phyloP scores from a whole-genome alignment of 345 rosid genomes.

The Bruguiera sexangula region DNA sequence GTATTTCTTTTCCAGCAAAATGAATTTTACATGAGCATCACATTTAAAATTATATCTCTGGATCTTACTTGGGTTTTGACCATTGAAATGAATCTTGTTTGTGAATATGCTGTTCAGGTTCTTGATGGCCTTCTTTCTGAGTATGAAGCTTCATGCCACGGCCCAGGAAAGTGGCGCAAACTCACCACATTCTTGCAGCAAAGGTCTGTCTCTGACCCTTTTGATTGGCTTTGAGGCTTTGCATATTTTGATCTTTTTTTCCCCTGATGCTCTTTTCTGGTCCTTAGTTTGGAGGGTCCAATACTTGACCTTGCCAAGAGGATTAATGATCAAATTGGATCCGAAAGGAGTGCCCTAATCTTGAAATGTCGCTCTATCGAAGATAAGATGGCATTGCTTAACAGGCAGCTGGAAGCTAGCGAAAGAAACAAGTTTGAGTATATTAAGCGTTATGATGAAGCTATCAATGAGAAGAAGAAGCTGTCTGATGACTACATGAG shows the following conservation, averaged over 20 bases:
- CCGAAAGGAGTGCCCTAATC: constrained; percentile 73
- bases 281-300: constrained; percentile 83
- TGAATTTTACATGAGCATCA: neutral
- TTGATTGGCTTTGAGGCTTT: constrained; percentile 2
- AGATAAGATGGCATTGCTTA: constrained; percentile 72
- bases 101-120: constrained; percentile 47
- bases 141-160: constrained; percentile 74
- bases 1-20: neutral
- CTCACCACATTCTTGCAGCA: constrained; percentile 74
- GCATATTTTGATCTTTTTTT: neutral
- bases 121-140: constrained; percentile 72
- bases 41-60: neutral
- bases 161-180: constrained; percentile 95
- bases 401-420: constrained; percentile 82
- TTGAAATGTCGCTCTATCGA: constrained; percentile 84
- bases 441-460: constrained; percentile 88
- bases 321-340: constrained; percentile 68
- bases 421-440: constrained; percentile 79
- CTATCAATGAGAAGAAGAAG: constrained; percentile 87
- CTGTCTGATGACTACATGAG: constrained; percentile 72
- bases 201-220: constrained; percentile 43
- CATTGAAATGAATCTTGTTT: constrained; percentile 2
- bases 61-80: neutral
- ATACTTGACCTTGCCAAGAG: constrained; percentile 75
- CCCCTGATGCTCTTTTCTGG: neutral